A percentile compares a stretch with the other conserved stretches of the same genome.
Conservation (phyloP, 148 eudicot genomes). For the Cornus kousa region DNA sequence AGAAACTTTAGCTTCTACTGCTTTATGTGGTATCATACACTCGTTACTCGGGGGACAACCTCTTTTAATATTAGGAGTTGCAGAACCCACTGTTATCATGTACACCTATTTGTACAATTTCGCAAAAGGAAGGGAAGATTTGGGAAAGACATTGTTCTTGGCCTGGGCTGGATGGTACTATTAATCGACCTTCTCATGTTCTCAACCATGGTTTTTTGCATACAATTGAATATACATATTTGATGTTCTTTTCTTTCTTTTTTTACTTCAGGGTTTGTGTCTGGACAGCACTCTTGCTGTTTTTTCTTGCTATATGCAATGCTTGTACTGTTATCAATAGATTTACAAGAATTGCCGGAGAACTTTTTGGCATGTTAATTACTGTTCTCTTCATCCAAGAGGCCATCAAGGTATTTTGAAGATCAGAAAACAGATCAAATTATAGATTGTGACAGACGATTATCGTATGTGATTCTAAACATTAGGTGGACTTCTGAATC, state of each 20-base stretch:
- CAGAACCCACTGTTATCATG: conserved; percentile 62
- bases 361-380: conserved; percentile 63
- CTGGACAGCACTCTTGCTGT: conserved; percentile 51
- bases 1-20: conserved; percentile 46
- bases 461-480: not conserved
- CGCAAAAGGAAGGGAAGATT: conserved; percentile 25
- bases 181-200: not conserved
- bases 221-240: not conserved
- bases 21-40: conserved; percentile 55
- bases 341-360: conserved; percentile 62
- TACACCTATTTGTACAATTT: conserved; percentile 47
- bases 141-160: conserved; percentile 35
- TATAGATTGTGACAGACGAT: not conserved
- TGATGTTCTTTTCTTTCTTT: not conserved
- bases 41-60: conserved; percentile 55
- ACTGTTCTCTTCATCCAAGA: conserved; percentile 57
- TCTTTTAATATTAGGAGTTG: conserved; percentile 53
- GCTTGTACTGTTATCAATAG: conserved; percentile 44
- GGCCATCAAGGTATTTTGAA: conserved; percentile 41
- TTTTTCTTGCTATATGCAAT: conserved; percentile 53
- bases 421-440: not conserved
- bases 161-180: conserved; percentile 54
- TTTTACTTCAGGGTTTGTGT: conserved; percentile 48
- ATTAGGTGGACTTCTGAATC: not conserved
- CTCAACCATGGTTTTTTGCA: not conserved